These are phyloP conservation scores for Boechera retrofracta DNA, from an alignment of 345 rosid genomes.

Conservation along the genomic window DNA sequence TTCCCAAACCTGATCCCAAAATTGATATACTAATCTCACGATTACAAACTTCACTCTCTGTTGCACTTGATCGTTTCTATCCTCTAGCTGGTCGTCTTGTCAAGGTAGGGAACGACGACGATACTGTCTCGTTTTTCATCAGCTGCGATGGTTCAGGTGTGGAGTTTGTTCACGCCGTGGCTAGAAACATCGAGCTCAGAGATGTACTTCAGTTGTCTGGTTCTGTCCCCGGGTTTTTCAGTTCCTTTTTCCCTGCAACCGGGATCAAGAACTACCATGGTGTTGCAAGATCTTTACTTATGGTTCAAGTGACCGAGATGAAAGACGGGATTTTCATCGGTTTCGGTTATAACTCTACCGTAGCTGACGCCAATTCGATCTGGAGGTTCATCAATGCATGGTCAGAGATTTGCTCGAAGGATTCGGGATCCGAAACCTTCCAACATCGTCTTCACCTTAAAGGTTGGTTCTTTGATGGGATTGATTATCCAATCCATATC, in stretches of 20 bases:
- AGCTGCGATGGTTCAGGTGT: slow-evolving; percentile 51
- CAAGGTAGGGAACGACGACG: slow-evolving; percentile 24
- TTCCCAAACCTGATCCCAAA: slow-evolving; percentile 31
- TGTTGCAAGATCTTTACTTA: slow-evolving; percentile 48
- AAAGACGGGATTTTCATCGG: slow-evolving; percentile 54
- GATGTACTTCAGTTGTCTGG: slow-evolving; percentile 38
- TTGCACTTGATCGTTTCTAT: slow-evolving; percentile 44
- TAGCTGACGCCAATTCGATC: slow-evolving; percentile 48
- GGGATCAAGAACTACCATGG: slow-evolving; percentile 46
- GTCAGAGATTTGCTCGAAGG: slow-evolving; percentile 47
- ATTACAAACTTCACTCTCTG: slow-evolving; percentile 48
- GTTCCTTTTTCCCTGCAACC: slow-evolving; percentile 53
- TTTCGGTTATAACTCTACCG: slow-evolving; percentile 48
- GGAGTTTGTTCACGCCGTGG: slow-evolving; percentile 50
- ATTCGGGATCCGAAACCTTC: neutral
- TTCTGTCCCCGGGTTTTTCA: slow-evolving; percentile 41
- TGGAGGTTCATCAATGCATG: slow-evolving; percentile 59
- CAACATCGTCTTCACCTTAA: slow-evolving; percentile 25
- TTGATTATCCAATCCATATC: slow-evolving; percentile 39
- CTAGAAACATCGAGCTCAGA: slow-evolving; percentile 37
- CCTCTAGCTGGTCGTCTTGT: slow-evolving; percentile 56
- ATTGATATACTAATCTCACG: slow-evolving; percentile 25
- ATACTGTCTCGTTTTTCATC: slow-evolving; percentile 48
- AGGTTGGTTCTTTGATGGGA: slow-evolving; percentile 42
- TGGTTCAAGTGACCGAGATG: slow-evolving; percentile 57